phyloP scores from a whole-genome alignment of 2,329 filamentous ascomycete genomes.

The Scytalidium sp. region DNA sequence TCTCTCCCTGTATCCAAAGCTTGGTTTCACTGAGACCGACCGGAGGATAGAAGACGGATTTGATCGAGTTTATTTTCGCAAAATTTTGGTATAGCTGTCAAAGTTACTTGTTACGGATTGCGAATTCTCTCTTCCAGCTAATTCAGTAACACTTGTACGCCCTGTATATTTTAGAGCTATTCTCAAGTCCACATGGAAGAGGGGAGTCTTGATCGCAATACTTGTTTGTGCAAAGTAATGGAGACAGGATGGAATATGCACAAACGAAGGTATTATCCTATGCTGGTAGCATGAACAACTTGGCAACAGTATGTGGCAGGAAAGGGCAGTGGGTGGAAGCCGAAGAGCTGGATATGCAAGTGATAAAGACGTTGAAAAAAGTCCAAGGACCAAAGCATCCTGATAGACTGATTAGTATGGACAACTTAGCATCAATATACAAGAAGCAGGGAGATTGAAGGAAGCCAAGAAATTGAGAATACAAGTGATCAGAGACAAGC shows the following conservation, averaged over 20 bases:
- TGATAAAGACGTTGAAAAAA: conserved; percentile 7
- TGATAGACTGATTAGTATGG: conserved; percentile 8
- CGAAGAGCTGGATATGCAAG: conserved; percentile 8
- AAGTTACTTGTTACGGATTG: no score
- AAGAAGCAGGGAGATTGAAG: conserved; percentile 7
- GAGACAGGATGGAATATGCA: no score
- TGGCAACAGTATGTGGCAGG: no score
- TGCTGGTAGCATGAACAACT: no score
- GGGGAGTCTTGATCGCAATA: no score
- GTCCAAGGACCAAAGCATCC: conserved; percentile 4
- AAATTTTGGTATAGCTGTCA: conserved; percentile 4
- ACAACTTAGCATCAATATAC: conserved; percentile 8
- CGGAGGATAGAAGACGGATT: conserved; percentile 29
- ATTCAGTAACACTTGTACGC: no score
- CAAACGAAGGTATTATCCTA: no score
- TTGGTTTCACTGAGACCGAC: conserved; percentile 30
- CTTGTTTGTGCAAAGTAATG: no score
- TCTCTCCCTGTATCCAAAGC: conserved; percentile 13
- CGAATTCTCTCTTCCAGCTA: no score
- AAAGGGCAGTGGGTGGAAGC: conserved; percentile 2
- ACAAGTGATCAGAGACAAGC: no score
- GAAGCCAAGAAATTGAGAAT: neutral
- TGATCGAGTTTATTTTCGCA: conserved; percentile 33
- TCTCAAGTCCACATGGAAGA: no score
- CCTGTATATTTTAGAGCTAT: no score